A percentile compares a stretch with the other conserved stretches of the same genome.
Conservation (phyloP, 805 yeast species). For the Cyberlindnera mrakii region DNA sequence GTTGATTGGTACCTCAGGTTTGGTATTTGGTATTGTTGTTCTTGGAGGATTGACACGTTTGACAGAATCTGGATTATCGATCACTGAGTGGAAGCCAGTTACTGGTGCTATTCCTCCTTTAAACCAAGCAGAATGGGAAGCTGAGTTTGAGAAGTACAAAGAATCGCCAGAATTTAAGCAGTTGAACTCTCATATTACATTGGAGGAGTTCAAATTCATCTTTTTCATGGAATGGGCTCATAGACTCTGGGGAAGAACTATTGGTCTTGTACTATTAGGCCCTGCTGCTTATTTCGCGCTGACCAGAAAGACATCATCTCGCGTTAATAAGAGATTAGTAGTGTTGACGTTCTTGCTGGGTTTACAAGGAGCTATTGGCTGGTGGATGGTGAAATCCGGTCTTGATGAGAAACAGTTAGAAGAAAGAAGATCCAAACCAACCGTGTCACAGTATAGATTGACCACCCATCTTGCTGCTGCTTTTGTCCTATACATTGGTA, state of each 20-base stretch:
- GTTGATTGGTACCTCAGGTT: slow-evolving; percentile 78
- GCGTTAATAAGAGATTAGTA: slow-evolving; percentile 60
- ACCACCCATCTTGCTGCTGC: slow-evolving; percentile 95
- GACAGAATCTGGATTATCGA: slow-evolving; percentile 92
- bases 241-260: slow-evolving; percentile 84
- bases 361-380: slow-evolving; percentile 91
- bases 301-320: slow-evolving; percentile 56
- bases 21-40: slow-evolving; percentile 94
- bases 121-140: slow-evolving; percentile 75
- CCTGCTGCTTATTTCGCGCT: slow-evolving; percentile 83
- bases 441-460: slow-evolving; percentile 91
- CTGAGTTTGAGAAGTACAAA: slow-evolving; percentile 74
- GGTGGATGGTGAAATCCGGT: slow-evolving; percentile 99
- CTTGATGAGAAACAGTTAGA: slow-evolving; percentile 72
- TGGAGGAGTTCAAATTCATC: slow-evolving; percentile 92
- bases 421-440: slow-evolving; percentile 87
- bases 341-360: slow-evolving; percentile 78
- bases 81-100: slow-evolving; percentile 98
- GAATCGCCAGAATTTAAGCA: slow-evolving; percentile 87
- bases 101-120: slow-evolving; percentile 93
- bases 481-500: slow-evolving; percentile 77
- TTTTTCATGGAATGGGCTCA: slow-evolving; percentile 98
- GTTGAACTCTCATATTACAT: slow-evolving; percentile 78
- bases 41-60: slow-evolving; percentile 93
- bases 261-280: slow-evolving; percentile 73